Conservation (phyloP, 805 yeast species). For the Hanseniaspora singularis region DNA sequence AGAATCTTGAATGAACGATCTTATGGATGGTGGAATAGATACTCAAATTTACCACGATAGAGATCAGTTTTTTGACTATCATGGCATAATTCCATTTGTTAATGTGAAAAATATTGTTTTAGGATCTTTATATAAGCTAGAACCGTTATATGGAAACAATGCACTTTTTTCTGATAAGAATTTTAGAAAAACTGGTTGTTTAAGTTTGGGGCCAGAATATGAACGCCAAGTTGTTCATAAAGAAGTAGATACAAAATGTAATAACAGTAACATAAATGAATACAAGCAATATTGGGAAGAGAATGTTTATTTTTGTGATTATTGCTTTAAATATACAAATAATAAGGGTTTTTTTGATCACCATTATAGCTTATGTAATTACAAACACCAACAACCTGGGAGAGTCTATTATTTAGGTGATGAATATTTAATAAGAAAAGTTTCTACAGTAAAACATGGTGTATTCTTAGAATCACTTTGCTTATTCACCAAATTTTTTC, state of each 20-base stretch:
- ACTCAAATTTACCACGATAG: background rate
- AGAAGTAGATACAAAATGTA: too few relatives aligned
- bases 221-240: too few relatives aligned
- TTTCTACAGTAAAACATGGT: constrained; percentile 52
- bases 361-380: constrained; percentile 42
- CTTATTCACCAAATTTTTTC: constrained; percentile 72
- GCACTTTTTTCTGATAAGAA: constrained; percentile 50
- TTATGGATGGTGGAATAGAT: background rate
- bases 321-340: constrained; percentile 73
- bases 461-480: constrained; percentile 73
- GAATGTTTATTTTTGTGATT: constrained; percentile 58
- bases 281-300: constrained; percentile 41
- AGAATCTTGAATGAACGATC: background rate
- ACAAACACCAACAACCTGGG: constrained; percentile 45
- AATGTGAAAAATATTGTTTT: constrained; percentile 57
- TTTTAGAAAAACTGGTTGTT: constrained; percentile 36
- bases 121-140: constrained; percentile 49
- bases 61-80: constrained; percentile 23
- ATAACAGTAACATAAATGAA: constrained; percentile 8
- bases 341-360: constrained; percentile 32
- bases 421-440: constrained; percentile 44
- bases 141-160: constrained; percentile 81
- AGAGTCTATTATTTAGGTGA: constrained; percentile 54
- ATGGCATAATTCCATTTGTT: constrained; percentile 49
- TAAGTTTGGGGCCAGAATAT: constrained; percentile 22